Evolutionary conservation across 768 basidiomycete genomes (phyloP), one percentile per base, ranked within the genome.

Genomic region (Mrakia blollopis): DNA sequence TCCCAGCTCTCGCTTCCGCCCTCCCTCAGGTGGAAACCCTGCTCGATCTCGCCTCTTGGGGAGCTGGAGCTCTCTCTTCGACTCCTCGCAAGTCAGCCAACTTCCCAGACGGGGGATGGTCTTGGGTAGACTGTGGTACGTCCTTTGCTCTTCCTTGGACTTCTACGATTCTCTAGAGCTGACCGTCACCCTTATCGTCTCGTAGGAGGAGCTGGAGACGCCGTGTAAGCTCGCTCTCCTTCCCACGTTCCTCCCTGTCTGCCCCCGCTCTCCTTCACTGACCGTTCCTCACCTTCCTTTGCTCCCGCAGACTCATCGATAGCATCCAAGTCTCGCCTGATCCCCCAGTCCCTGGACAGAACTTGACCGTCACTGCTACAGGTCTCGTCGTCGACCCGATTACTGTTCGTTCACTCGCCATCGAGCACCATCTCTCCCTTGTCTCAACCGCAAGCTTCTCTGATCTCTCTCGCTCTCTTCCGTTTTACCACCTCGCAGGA

Each of bases 341-440:
- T 81, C 95, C 96, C 44, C 97, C 97, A 1, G 82, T 89, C 80
- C 92, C 94, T 6, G 97, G 97, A 6, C 80, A 92, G 81, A 87
- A 93, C 80, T 84, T 99, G 80, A 95, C 93, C n/a, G 90, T 99
- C 79, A 90, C 85, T 6, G 95, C 91, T 25, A 85, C 85, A 9
- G 96, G 89, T 4, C 81, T 80, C 3, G 91, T 90, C 2, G 80
- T 83, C 10, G 83, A 89, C 74, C 82, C 80, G 8, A 89, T 98
- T 78, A 87, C 91, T 85, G 95, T 95, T 78, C 39, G 85, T 79
- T 28, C 8, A 7, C 37, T 37, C n/a, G 8, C n/a, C 62, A 32
- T 37, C 35, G 62, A 8, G 18, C 62, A 13, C 30, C 62, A 21
- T 30, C 35, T 37, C 62, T 63, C 62, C 4, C 16, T 62, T n/a